Percentiles rank a stretch among this genome's conserved stretches.
Conservation (phyloP, 352 stramenopile genomes). For the Globisporangium cederbergense region DNA sequence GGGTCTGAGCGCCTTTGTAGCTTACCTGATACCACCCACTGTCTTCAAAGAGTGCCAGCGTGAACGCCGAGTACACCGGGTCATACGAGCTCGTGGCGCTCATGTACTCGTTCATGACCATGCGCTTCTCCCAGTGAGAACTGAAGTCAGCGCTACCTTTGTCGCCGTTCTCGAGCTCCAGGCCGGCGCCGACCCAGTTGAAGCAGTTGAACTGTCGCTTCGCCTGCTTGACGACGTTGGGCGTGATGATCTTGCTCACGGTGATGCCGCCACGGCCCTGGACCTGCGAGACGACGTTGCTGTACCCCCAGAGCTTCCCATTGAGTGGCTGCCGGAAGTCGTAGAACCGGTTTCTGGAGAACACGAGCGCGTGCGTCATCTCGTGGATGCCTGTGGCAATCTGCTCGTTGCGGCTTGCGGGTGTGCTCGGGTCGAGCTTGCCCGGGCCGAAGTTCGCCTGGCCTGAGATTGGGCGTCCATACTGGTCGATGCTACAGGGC, state of each 20-base stretch:
- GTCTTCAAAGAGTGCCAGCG: constrained; percentile 75
- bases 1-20: constrained; percentile 49
- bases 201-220: constrained; percentile 81
- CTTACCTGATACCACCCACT: constrained; percentile 79
- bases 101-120: constrained; percentile 86
- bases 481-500: constrained; percentile 79
- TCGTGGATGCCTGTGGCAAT: constrained; percentile 77
- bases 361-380: constrained; percentile 81
- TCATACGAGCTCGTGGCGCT: constrained; percentile 73
- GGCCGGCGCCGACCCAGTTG: constrained; percentile 52
- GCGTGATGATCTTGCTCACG: constrained; percentile 75
- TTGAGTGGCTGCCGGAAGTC: constrained; percentile 68
- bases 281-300: constrained; percentile 57
- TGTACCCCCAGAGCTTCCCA: constrained; percentile 50
- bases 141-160: constrained; percentile 56
- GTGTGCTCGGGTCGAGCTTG: constrained; percentile 41
- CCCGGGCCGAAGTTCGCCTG: constrained; percentile 80
- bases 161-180: constrained; percentile 75
- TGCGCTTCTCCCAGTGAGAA: constrained; percentile 82
- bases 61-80: constrained; percentile 68
- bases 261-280: constrained; percentile 40
- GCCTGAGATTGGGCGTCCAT: constrained; percentile 68
- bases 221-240: constrained; percentile 52
- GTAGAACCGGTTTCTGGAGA: constrained; percentile 55
- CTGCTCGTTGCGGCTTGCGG: constrained; percentile 50